A percentile compares a stretch with the other conserved stretches of the same genome.
Conservation (phyloP, 768 basidiomycete genomes). For the Mycena metata region DNA sequence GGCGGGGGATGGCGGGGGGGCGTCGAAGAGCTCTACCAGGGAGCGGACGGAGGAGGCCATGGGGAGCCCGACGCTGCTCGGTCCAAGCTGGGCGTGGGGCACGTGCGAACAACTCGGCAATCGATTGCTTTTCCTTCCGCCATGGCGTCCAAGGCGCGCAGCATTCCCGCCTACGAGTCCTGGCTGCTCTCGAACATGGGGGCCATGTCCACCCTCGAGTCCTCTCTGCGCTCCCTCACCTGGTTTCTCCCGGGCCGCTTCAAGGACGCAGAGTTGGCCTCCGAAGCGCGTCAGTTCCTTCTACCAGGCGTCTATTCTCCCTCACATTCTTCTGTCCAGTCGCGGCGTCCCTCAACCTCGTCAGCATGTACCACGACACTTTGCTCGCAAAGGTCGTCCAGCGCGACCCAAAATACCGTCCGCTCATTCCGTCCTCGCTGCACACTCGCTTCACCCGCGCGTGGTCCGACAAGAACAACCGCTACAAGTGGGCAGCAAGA, state of each 20-base stretch:
- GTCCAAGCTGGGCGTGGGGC: too few species aligned
- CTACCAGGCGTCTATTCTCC: conserved; percentile 30
- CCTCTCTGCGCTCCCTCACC: conserved; percentile 87
- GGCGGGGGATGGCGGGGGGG: conserved; percentile 33
- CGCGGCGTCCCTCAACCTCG: conserved; percentile 86
- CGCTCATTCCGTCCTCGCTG: conserved; percentile 79
- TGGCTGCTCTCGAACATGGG: conserved; percentile 89
- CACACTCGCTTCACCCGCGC: conserved; percentile 93
- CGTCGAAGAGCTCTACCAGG: conserved; percentile 9
- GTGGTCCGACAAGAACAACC: conserved; percentile 77
- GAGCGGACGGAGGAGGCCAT: not conserved
- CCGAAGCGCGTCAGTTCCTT: conserved; percentile 86
- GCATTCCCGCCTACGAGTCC: conserved; percentile 76
- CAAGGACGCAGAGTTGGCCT: conserved; percentile 96
- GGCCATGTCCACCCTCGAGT: conserved; percentile 90
- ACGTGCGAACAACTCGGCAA: too few species aligned
- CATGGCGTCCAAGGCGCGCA: not conserved
- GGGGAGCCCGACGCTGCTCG: too few species aligned
- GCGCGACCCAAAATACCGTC: conserved; percentile 76
- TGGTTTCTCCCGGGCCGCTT: conserved; percentile 98
- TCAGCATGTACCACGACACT: conserved; percentile 96
- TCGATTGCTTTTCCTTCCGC: too few species aligned
- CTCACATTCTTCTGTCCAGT: conserved; percentile 62
- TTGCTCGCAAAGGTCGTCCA: conserved; percentile 79
- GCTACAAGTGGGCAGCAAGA: conserved; percentile 87